Base-by-base conservation (phyloP, 1,139 yeast species). In the Pichia terricola region DNA sequence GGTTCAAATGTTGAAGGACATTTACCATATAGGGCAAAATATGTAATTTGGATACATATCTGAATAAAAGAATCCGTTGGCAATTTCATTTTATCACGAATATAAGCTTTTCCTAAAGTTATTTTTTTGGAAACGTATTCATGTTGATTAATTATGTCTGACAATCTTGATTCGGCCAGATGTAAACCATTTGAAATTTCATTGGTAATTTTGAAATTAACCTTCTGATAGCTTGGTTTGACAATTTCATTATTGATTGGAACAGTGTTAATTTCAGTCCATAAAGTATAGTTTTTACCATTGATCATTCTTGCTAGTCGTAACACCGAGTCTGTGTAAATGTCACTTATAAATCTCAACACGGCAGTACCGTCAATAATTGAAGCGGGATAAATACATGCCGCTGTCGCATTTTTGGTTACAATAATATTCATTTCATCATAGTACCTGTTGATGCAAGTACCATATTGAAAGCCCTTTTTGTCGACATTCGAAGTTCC, bases 341-440 rank as follows among this genome's bases (percentile, higher is more conserved):
- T 77, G 56, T 83, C 94, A 53, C 86, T 75, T 35, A 82, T 77
- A 54, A 81, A 83, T 46, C 94, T 66, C 50, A 83, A 64, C 11
- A 81, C 84, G 0, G 84, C 79, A 3, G 89, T 82, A 40, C 86
- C 82, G 60, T 83, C 91, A 73, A 82, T 80, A n/a, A 82, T 75
- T 36, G 83, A 75, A 3, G 85, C 79, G 47, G 75, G 79, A 85
- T 89, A 83, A 34, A 81, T 80, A 28, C 83, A 75, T 11, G 88
- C 88, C 1, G 88, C 88, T 40, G 79, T 80, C 0, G 87, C 73
- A 58, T 81, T 83, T 42, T 70, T 68, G 1, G 89, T 79, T 9
- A 83, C 78, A 33, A 83, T 70, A 38, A 83, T 58, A 58, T 82
- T 89, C 43, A 83, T 63, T 58, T 83, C 83, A 59, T 83, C 94